Base-by-base conservation (phyloP, 1,284 basidiomycete species). In the Irpex lacteus region DNA sequence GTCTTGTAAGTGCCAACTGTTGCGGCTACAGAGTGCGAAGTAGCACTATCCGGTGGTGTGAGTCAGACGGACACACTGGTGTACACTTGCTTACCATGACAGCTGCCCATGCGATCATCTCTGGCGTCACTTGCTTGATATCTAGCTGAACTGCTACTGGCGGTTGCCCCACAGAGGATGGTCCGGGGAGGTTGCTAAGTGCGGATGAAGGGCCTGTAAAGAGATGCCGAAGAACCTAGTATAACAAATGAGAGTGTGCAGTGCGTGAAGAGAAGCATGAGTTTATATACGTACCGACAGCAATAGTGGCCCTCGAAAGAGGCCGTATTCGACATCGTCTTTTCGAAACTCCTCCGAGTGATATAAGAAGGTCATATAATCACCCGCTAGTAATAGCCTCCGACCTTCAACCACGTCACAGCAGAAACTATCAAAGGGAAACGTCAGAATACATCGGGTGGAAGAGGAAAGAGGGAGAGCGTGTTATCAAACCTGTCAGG, bases 51-150 rank as follows among this genome's bases (percentile, higher is more conserved):
- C 5, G 11, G 32, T 37, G 7, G 9, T 57, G 32, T 26, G 13
- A 13, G 26, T 15, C n/a, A 34, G 5, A 7, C 32, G 9, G 6
- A 26, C 55, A 26, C 13, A 34, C 6, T 5, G 26, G 32, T 7
- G 21, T 6, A 7, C 6, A 57, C 6, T 5, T 21, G 6, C 7
- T 13, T 57, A 57, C 55, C 55, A 57, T 19, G 9, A 57, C 36
- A 6, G n/a, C 55, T 5, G 55, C 55, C 11, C 36, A 57, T 57
- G 55, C 55, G 18, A 57, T 57, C 55, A 57, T 57, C 21, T 57
- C 55, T 26, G 55, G 55, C 11, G 18, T 19, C 6, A 57, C 55
- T n/a, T 34, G 9, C 32, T 34, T 15, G 7, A 4, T 5, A 6
- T 57, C 18, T 13, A 6, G 9, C 26, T 5, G 6, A 13, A 34